Percentiles rank a stretch among this genome's conserved stretches.
These are phyloP conservation scores for Emericellopsis terricola DNA, from an alignment of 495 filamentous ascomycete species.

Conservation along the genomic window DNA sequence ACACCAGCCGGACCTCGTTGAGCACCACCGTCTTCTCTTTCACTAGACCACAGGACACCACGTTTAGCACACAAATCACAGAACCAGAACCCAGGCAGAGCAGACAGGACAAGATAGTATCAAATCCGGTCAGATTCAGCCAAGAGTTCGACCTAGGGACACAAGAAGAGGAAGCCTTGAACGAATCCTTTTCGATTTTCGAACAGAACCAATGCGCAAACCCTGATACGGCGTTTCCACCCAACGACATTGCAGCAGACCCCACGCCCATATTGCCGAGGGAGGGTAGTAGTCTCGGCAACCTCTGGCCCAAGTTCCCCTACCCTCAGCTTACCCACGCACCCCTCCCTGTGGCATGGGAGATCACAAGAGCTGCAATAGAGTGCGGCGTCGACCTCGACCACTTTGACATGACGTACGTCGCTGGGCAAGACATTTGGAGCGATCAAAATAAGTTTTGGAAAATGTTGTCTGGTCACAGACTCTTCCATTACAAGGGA, in stretches of 20 bases:
- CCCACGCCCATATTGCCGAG: too few species aligned
- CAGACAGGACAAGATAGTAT: not conserved
- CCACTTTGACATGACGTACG: conserved; percentile 12
- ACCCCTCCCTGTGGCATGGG: conserved; percentile 26
- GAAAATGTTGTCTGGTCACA: conserved; percentile 12
- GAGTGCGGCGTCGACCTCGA: conserved; percentile 20
- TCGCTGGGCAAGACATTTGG: conserved; percentile 11
- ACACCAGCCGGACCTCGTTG: not conserved
- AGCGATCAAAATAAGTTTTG: conserved; percentile 15
- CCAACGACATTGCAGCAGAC: not conserved
- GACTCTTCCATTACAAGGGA: conserved; percentile 16
- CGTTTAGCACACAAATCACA: not conserved
- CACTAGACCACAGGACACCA: not conserved
- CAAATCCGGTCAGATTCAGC: not conserved
- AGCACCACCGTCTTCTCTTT: not conserved
- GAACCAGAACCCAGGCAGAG: too few species aligned
- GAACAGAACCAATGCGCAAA: too few species aligned
- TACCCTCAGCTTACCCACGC: conserved; percentile 12
- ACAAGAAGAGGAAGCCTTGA: not conserved
- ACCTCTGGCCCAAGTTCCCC: too few species aligned
- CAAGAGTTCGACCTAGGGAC: not conserved
- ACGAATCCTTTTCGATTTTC: not conserved
- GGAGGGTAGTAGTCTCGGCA: too few species aligned
- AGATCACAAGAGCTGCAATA: conserved; percentile 22
- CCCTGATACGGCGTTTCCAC: too few species aligned